Evolutionary conservation across 768 basidiomycete species (phyloP).

Genomic region (Pulveroboletus sp.): DNA sequence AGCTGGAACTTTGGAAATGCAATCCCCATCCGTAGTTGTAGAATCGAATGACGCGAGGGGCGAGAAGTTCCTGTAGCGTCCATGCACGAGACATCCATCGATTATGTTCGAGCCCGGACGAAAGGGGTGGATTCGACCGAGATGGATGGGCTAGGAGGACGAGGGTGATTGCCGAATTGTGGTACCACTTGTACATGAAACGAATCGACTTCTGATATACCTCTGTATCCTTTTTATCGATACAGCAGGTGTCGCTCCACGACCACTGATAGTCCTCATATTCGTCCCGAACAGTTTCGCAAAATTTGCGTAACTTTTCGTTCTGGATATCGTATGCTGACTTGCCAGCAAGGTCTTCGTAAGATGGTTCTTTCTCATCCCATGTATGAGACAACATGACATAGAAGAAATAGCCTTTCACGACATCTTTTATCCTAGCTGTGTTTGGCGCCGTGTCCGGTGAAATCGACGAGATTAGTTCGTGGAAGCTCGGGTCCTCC

Average conservation of each 20-base stretch:
- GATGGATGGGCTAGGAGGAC: constrained; percentile 9
- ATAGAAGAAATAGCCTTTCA: constrained; percentile 7
- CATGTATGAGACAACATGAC: constrained; percentile 20
- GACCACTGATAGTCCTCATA: constrained; percentile 1
- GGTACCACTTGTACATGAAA: constrained; percentile 17
- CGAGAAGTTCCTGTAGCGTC: constrained; percentile 16
- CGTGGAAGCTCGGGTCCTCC: not conserved
- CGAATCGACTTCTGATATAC: constrained; percentile 5
- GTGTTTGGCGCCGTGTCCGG: not conserved
- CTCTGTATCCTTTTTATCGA: not conserved
- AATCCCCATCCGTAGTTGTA: constrained; percentile 4
- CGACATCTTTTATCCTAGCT: not conserved
- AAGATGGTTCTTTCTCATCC: constrained; percentile 10
- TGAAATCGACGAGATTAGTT: constrained; percentile 6
- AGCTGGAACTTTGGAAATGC: not conserved
- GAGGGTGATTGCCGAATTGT: constrained; percentile 8
- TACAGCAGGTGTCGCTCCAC: constrained; percentile 15
- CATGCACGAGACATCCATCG: constrained; percentile 15
- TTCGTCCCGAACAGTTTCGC: constrained; percentile 2
- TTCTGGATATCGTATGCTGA: constrained; percentile 1
- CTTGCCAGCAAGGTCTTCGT: not conserved
- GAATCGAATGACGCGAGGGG: constrained; percentile 10
- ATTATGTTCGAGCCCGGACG: constrained; percentile 3
- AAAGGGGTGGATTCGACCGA: not conserved
- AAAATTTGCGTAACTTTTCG: constrained; percentile 9